Evolutionary conservation across 495 filamentous ascomycete species (phyloP), one percentile per base, ranked within the genome.

Genomic region (Penicillium pulvis): DNA sequence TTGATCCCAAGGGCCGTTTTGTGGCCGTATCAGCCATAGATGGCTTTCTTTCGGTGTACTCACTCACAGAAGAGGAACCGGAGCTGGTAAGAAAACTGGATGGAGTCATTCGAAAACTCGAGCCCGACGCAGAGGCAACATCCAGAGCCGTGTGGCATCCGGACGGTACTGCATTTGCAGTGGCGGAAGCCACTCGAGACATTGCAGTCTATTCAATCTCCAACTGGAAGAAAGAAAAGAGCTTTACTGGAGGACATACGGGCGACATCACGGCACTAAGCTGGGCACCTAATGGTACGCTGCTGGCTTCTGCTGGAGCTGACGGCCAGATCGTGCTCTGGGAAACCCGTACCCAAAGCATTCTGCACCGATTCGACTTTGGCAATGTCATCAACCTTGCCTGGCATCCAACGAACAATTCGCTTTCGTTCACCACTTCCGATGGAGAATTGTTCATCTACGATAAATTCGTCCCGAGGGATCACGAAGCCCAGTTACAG

Each of bases 211-310:
- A 96, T 45, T 96, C 93, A 23, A 83, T 83, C 55, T 81, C 83
- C n/a, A 90, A 94, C 63, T 96, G 93, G 88, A 89, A 90, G 68
- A 87, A 85, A 54, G 91, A 97, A 68, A 83, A 89, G 61, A 67
- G 71, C 0, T 98, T 98, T 65, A 66, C 84, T 7, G 83, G 83
- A 24, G 92, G 90, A 1, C 95, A 98, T 63, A 87, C 83, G 26
- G 90, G 88, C 23, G 90, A 95, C 63, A 87, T 98, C 58, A 96
- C 92, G 0, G 87, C 93, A 12, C 75, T 93, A 17, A 85, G 86
- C 43, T 98, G 94, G 94, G 94, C 93, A 14, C 92, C 92, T 2
- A 98, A 98, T 72, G 94, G 94, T 19, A 89, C 92, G 0, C 77
- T 98, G 44, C 79, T 98, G 6, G 90, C 85, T 20, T 91, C 89